Evolutionary conservation across 23 red algal species (phyloP), one percentile per base, ranked within the genome.

Genomic region (Gracilaria gracilis): DNA sequence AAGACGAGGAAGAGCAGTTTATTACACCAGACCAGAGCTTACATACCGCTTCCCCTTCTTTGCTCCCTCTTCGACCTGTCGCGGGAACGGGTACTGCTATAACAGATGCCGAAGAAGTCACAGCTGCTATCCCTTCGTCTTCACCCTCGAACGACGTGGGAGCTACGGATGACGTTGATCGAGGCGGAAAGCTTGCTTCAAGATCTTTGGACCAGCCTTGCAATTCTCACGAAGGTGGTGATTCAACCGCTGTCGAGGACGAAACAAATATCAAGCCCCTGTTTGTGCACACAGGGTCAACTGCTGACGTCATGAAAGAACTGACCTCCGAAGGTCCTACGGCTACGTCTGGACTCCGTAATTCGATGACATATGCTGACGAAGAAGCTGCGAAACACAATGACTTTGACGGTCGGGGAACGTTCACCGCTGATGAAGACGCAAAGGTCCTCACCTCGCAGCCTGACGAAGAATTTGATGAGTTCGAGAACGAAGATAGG

Each of bases 11-110:
- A 33, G 83, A 87, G 20, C 65, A 75, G 20, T 87, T 87, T 29
- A 87, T 75, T 73, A 87, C 83, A 23, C 83, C 83, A n/a, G 66
- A 72, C 31, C 66, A 87, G 54, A 87, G 83, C 48, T 49, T 87
- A 17, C 57, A 87, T 28, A 87, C 34, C 17, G 35, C 69, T 25
- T 75, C 69, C 23, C 69, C 69, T 27, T 75, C 69, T 6, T 9
- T 46, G 25, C 69, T 4, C 4, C 69, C 35, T 4, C 69, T 75
- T 21, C 35, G 33, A 58, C 20, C 34, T 31, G 49, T 27, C 6
- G 48, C 31, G 16, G 77, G 37, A 57, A 19, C 9, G 36, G 8
- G 2, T 31, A 33, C 77, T 59, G 21, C 49, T 40, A 5, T 31
- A 24, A 61, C 51, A 4, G 77, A 39, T 57, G 48, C 77, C 3